Conservation (phyloP, 768 basidiomycete species). For the Suillus placidus region DNA sequence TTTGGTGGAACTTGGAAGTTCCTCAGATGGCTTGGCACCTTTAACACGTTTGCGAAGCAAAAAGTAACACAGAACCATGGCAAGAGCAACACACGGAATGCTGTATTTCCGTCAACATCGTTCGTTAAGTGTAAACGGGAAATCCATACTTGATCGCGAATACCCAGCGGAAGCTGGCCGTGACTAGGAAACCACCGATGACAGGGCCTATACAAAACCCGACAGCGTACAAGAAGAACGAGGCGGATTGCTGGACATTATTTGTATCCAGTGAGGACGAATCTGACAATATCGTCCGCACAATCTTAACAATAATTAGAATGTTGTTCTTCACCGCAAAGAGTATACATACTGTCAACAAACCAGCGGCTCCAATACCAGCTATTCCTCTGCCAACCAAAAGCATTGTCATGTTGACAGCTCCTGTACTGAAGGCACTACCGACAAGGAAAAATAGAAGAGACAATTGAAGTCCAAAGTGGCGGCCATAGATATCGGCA, state of each 20-base stretch:
- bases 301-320: slow-evolving; percentile 30
- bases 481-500: slow-evolving; percentile 53
- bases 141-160: slow-evolving; percentile 55
- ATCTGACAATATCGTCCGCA: slow-evolving; percentile 49
- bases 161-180: slow-evolving; percentile 52
- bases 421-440: slow-evolving; percentile 50
- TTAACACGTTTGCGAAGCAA: slow-evolving; percentile 41
- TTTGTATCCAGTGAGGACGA: slow-evolving; percentile 44
- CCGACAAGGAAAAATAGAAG: slow-evolving; percentile 49
- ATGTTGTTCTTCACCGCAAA: neutral
- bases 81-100: slow-evolving; percentile 40
- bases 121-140: neutral
- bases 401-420: slow-evolving; percentile 47
- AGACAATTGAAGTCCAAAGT: slow-evolving; percentile 47
- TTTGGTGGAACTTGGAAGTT: slow-evolving; percentile 12
- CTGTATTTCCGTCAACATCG: slow-evolving; percentile 27
- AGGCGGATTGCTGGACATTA: slow-evolving; percentile 42
- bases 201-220: slow-evolving; percentile 49
- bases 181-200: slow-evolving; percentile 43
- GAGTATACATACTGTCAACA: slow-evolving; percentile 34
- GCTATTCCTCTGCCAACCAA: slow-evolving; percentile 51
- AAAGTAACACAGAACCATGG: slow-evolving; percentile 43
- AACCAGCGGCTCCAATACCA: slow-evolving; percentile 51
- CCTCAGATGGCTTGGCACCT: slow-evolving; percentile 18
- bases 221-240: slow-evolving; percentile 47